phyloP scores from a whole-genome alignment of 768 basidiomycete genomes.

The Boletus rufocinnamomeus region DNA sequence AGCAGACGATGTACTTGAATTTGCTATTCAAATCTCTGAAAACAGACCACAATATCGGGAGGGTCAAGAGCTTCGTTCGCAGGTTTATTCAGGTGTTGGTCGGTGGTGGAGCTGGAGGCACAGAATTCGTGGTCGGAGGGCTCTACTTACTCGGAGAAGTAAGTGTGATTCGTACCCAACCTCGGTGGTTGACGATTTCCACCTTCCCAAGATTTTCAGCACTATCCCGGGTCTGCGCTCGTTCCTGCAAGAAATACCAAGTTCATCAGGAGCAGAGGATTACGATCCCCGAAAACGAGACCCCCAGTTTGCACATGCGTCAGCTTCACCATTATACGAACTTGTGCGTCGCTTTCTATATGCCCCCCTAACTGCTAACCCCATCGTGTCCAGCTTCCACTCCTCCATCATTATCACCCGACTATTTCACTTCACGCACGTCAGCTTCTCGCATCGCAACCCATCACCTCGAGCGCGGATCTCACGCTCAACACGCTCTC shows the following conservation, averaged over 20 bases:
- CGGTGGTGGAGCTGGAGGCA: constrained; percentile 68
- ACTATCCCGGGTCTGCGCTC: constrained; percentile 47
- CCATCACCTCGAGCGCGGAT: constrained; percentile 81
- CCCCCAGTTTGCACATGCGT: constrained; percentile 82
- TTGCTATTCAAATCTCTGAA: constrained; percentile 90
- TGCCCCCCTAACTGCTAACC: neutral
- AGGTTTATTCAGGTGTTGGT: constrained; percentile 81
- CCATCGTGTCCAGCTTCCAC: constrained; percentile 56
- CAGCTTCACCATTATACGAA: constrained; percentile 84
- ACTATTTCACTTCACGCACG: constrained; percentile 83
- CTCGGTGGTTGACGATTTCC: neutral
- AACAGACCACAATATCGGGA: constrained; percentile 53
- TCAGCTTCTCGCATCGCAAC: constrained; percentile 72
- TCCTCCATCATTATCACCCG: constrained; percentile 88
- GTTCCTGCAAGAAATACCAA: constrained; percentile 43
- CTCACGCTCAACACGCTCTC: constrained; percentile 91
- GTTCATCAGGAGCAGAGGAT: constrained; percentile 29
- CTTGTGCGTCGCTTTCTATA: constrained; percentile 54
- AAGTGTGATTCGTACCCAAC: constrained; percentile 21
- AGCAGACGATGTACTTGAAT: constrained; percentile 97
- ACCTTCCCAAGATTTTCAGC: constrained; percentile 47
- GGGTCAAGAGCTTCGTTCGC: constrained; percentile 80
- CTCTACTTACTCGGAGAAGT: constrained; percentile 89
- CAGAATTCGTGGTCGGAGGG: constrained; percentile 88
- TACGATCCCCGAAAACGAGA: constrained; percentile 94